Evolutionary conservation across 192 early-diverging fungal genomes (phyloP).

Genomic region (Dimargaris verticillata): DNA sequence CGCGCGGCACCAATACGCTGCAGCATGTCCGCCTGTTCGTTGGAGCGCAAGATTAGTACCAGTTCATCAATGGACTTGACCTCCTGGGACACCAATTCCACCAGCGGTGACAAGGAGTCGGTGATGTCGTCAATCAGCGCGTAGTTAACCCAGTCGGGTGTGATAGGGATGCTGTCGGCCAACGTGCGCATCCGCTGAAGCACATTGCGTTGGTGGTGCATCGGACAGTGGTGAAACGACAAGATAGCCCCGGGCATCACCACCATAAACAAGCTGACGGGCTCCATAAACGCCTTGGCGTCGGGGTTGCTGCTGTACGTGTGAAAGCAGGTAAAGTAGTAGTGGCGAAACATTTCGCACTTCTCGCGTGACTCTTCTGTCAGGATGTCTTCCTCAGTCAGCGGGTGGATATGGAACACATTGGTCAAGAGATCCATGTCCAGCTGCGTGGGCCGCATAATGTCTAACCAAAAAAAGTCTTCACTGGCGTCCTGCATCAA

Average conservation of each 20-base stretch:
- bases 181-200: constrained; percentile 44
- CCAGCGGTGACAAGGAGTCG: constrained; percentile 47
- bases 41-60: constrained; percentile 38
- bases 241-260: constrained; percentile 1
- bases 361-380: constrained; percentile 75
- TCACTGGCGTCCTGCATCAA: neutral
- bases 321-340: constrained; percentile 74
- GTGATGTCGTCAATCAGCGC: constrained; percentile 65
- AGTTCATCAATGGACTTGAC: constrained; percentile 63
- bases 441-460: constrained; percentile 36
- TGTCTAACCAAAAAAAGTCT: constrained; percentile 50
- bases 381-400: constrained; percentile 78
- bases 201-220: constrained; percentile 44
- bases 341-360: constrained; percentile 73
- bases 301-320: constrained; percentile 17
- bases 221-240: constrained; percentile 38
- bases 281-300: constrained; percentile 1
- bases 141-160: constrained; percentile 57
- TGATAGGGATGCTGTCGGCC: constrained; percentile 19
- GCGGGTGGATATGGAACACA: constrained; percentile 72
- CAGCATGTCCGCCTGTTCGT: constrained; percentile 48
- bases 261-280: neutral
- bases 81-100: constrained; percentile 50
- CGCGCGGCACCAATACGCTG: constrained; percentile 54
- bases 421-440: constrained; percentile 40